These are phyloP conservation scores for Fusarium zealandicum DNA, from an alignment of 2,329 filamentous ascomycete genomes.

Conservation along the genomic window DNA sequence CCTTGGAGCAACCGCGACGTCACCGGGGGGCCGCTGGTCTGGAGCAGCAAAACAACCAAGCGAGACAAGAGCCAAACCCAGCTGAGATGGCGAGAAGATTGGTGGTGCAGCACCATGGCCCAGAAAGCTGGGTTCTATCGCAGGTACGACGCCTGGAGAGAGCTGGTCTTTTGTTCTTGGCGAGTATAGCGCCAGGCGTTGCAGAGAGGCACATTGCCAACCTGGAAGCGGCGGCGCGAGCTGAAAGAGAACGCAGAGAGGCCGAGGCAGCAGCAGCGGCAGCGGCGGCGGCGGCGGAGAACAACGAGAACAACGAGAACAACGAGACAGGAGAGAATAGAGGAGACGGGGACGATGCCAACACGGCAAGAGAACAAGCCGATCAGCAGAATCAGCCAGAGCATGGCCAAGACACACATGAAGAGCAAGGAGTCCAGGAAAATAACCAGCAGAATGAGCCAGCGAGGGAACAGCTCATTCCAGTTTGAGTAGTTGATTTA, in stretches of 20 bases:
- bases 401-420: conserved; percentile 4
- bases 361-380: conserved; percentile 7
- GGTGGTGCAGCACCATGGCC: conserved; percentile 49
- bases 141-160: conserved; percentile 64
- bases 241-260: conserved; percentile 54
- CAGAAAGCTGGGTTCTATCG: conserved; percentile 44
- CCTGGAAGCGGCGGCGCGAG: conserved; percentile 60
- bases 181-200: conserved; percentile 70
- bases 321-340: conserved; percentile 13
- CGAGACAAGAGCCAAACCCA: conserved; percentile 51
- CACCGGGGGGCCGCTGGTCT: conserved; percentile 33
- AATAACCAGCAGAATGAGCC: conserved; percentile 24
- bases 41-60: conserved; percentile 33
- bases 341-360: conserved; percentile 10
- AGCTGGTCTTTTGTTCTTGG: conserved; percentile 67
- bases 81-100: conserved; percentile 62
- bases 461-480: conserved; percentile 34
- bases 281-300: conserved; percentile 36
- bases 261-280: conserved; percentile 48
- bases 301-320: conserved; percentile 33
- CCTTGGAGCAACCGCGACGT: conserved; percentile 52
- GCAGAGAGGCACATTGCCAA: conserved; percentile 70
- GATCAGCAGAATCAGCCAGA: conserved; percentile 31
- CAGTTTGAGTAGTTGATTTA: conserved; percentile 17
- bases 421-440: conserved; percentile 14